Percentiles rank a stretch among this genome's conserved stretches.
phyloP scores from a whole-genome alignment of 192 early-diverging fungal species.

The Chytriomyces confervae region DNA sequence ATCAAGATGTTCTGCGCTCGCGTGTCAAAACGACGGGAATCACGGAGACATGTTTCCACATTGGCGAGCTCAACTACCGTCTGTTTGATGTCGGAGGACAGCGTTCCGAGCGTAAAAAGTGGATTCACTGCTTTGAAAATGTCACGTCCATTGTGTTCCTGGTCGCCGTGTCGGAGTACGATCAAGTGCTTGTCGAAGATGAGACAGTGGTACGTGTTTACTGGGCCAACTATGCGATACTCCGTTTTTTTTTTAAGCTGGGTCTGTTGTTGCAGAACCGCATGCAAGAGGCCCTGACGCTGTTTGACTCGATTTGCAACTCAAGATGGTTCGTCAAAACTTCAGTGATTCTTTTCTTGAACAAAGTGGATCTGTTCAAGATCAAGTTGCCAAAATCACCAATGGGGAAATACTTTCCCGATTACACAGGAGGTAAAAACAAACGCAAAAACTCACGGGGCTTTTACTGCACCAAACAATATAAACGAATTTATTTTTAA shows the following conservation, averaged over 20 bases:
- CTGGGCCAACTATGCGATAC: neutral
- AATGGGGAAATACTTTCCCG: slow-evolving; percentile 87
- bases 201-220: slow-evolving; percentile 77
- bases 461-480: neutral
- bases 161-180: slow-evolving; percentile 94
- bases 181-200: slow-evolving; percentile 95
- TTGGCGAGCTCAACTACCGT: slow-evolving; percentile 90
- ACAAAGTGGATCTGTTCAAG: slow-evolving; percentile 97
- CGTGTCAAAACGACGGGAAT: slow-evolving; percentile 98
- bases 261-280: slow-evolving; percentile 66
- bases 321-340: slow-evolving; percentile 96
- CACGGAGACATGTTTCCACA: slow-evolving; percentile 90
- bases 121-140: slow-evolving; percentile 99
- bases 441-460: neutral
- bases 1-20: slow-evolving; percentile 96
- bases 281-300: slow-evolving; percentile 93
- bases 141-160: slow-evolving; percentile 95
- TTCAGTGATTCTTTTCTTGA: slow-evolving; percentile 97
- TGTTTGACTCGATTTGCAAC: slow-evolving; percentile 99
- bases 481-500: neutral
- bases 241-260: slow-evolving; percentile 47
- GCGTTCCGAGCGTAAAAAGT: slow-evolving; percentile 97
- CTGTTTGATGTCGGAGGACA: slow-evolving; percentile 99
- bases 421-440: slow-evolving; percentile 64
- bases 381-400: slow-evolving; percentile 86